Base-by-base conservation (phyloP, 176 grass and related monocot species). In the Avena sativa region DNA sequence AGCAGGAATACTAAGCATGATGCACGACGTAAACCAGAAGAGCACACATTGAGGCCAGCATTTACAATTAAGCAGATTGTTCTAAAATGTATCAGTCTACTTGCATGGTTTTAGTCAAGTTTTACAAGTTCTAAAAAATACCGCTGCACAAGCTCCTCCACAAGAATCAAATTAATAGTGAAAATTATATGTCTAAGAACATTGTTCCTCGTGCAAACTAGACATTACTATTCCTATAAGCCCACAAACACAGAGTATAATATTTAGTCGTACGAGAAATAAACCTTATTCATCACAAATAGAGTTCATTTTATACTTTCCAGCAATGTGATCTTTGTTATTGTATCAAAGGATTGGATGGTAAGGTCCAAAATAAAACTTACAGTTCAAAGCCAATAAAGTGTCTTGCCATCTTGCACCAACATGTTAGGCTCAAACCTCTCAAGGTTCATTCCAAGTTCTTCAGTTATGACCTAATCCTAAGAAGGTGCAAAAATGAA, bases 401-500 rank as follows among this genome's bases (percentile, higher is more conserved):
- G 28, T 68, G 25, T 6, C 36, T 60, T 90, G 92, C 93, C 90
- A 92, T 95, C 79, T 94, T 94, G 89, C 92, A 94, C 95, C 79
- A 97, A 63, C 92, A 94, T 89, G 28, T 83, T 79, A 81, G 86
- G 88, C 84, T 97, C 95, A 80, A 97, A 89, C 1, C 91, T 91
- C 61, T 94, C 89, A 46, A 94, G 89, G 70, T 85, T 91, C 89
- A 94, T 81, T 36, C 92, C 92, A 69, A 91, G 89, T 85, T 94
- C 89, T 78, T 89, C 80, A 47, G 89, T 85, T 78, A 94, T 89
- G 38, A 94, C 89, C 76, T 86, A 34, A 8, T 86, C 40, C 58
- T 81, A 69, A 9, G 71, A 57, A 86, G 69, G 32, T 43, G 20
- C 20, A 50, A 44, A 87, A 53, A 47, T 53, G 20, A 76, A 30